These are phyloP conservation scores for Fagus sylvatica DNA, from an alignment of 306 rosid genomes.

Conservation along the genomic window DNA sequence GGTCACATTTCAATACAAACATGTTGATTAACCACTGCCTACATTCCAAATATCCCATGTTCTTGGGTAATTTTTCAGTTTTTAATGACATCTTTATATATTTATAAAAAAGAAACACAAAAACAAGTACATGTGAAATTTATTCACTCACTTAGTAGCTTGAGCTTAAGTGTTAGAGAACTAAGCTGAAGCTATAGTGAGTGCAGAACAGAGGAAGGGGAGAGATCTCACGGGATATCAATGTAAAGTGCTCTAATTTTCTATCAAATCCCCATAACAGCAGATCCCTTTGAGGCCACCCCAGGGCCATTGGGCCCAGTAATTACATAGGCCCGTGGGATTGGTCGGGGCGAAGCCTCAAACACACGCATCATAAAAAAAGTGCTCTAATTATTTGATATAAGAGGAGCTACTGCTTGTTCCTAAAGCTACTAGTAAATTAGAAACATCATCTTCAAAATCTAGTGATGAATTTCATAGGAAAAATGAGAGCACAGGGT, in stretches of 20 bases:
- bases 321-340: too few species aligned
- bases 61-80: too few species aligned
- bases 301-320: too few species aligned
- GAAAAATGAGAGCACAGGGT: background rate
- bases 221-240: background rate
- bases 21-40: background rate
- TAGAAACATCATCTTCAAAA: background rate
- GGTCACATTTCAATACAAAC: background rate
- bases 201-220: background rate
- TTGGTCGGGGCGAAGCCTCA: too few species aligned
- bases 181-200: background rate
- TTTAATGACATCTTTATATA: too few species aligned
- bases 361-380: too few species aligned
- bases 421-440: background rate
- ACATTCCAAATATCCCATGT: background rate
- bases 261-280: too few species aligned
- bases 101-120: background rate
- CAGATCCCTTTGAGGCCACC: too few species aligned
- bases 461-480: background rate
- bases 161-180: background rate
- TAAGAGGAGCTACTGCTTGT: background rate
- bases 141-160: background rate
- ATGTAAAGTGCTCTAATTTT: background rate
- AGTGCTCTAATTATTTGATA: background rate
- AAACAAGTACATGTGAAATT: background rate